These are phyloP conservation scores for Prinsepia uniflora DNA, from an alignment of 306 rosid genomes.

Conservation along the genomic window DNA sequence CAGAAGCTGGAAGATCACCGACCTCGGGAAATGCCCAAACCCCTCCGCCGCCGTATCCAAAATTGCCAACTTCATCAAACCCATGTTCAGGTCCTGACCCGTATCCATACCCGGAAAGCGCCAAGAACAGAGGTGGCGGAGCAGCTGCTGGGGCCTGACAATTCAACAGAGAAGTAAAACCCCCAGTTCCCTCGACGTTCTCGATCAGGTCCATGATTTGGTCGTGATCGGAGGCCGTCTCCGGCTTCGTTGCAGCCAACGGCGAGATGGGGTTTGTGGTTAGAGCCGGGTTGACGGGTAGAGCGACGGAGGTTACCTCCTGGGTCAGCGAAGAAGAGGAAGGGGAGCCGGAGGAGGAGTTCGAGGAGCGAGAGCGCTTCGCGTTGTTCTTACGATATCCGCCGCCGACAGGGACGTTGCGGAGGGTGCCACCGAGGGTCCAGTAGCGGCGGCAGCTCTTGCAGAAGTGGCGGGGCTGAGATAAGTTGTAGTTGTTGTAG, in stretches of 20 bases:
- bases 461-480: conserved; percentile 64
- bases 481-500: conserved; percentile 57
- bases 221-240: conserved; percentile 9
- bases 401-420: conserved; percentile 53
- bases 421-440: conserved; percentile 56
- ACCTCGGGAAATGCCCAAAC: conserved; percentile 30
- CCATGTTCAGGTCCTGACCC: conserved; percentile 18
- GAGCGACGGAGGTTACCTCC: background rate
- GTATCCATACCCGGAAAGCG: conserved; percentile 34
- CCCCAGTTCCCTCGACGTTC: background rate
- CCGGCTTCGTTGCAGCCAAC: conserved; percentile 5
- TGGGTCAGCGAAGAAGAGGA: conserved; percentile 28
- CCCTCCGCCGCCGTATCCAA: conserved; percentile 30
- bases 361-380: conserved; percentile 28
- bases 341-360: conserved; percentile 21
- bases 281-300: too few species aligned
- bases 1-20: conserved; percentile 14
- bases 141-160: conserved; percentile 17
- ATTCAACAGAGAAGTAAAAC: conserved; percentile 29
- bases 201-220: background rate
- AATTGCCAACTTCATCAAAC: conserved; percentile 34
- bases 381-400: conserved; percentile 42
- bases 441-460: conserved; percentile 55
- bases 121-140: conserved; percentile 24
- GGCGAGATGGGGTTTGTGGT: conserved; percentile 8